Evolutionary conservation across 257 asterid species (phyloP).

Genomic region (Nicotiana noctiflora): DNA sequence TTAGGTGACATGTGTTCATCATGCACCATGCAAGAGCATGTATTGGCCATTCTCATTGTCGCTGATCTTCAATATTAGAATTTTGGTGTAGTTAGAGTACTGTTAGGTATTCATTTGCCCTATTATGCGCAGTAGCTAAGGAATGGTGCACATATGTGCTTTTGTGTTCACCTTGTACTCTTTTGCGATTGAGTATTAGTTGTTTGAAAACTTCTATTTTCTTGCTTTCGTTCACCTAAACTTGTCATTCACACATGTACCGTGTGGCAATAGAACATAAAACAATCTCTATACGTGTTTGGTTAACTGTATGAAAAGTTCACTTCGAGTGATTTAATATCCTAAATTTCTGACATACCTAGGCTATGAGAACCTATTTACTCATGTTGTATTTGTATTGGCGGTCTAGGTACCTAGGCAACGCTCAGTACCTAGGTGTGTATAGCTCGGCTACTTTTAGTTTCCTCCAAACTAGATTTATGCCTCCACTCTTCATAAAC

Average conservation of each 20-base stretch:
- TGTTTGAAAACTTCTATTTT: neutral
- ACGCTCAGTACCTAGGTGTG: neutral
- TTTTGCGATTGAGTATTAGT: neutral
- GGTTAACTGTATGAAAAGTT: too few species aligned
- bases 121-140: neutral
- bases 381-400: too few species aligned
- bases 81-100: neutral
- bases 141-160: neutral
- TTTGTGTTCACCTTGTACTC: neutral
- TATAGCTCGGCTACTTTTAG: neutral
- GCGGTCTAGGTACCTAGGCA: neutral
- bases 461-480: neutral
- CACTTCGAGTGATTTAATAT: too few species aligned
- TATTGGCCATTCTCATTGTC: too few species aligned
- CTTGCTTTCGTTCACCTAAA: neutral
- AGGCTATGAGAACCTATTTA: too few species aligned
- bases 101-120: neutral
- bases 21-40: too few species aligned
- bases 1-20: too few species aligned
- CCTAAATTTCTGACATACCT: too few species aligned
- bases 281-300: neutral
- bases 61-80: too few species aligned
- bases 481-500: neutral
- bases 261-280: neutral
- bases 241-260: neutral